Evolutionary conservation across 1,284 basidiomycete genomes (phyloP).

Genomic region (Schizophyllum commune): DNA sequence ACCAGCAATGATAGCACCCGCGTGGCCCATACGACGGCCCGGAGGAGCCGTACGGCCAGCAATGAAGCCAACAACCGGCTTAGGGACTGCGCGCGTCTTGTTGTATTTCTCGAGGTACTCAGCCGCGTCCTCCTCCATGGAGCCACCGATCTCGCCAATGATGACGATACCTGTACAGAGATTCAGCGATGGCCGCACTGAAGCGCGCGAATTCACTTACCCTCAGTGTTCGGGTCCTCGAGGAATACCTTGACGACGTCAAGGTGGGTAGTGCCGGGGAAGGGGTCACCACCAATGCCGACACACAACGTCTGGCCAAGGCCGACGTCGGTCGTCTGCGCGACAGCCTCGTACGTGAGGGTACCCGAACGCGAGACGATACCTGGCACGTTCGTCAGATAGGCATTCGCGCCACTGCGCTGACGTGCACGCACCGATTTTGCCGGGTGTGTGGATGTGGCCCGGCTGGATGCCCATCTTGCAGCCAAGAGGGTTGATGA

Average conservation of each 20-base stretch:
- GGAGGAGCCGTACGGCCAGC: conserved; percentile 97
- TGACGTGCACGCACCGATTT: conserved; percentile 54
- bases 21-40: conserved; percentile 97
- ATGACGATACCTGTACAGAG: conserved; percentile 75
- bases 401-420: not conserved
- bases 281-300: conserved; percentile 98
- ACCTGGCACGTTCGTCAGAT: conserved; percentile 37
- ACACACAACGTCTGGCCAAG: conserved; percentile 96
- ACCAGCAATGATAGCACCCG: conserved; percentile 96
- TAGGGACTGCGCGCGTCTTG: conserved; percentile 60
- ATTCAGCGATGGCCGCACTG: not conserved
- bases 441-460: conserved; percentile 93
- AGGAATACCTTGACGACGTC: conserved; percentile 97
- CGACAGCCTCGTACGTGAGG: conserved; percentile 87
- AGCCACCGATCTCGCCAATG: conserved; percentile 98
- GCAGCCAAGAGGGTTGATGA: conserved; percentile 95
- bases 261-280: conserved; percentile 94
- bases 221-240: conserved; percentile 88
- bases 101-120: conserved; percentile 94
- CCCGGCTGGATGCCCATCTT: conserved; percentile 99
- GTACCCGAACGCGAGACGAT: conserved; percentile 98
- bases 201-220: conserved; percentile 29
- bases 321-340: conserved; percentile 92
- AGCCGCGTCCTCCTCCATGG: conserved; percentile 99
- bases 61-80: conserved; percentile 98